Evolutionary conservation across 148 eudicot species (phyloP).

Genomic region (Chenopodium formosanum): DNA sequence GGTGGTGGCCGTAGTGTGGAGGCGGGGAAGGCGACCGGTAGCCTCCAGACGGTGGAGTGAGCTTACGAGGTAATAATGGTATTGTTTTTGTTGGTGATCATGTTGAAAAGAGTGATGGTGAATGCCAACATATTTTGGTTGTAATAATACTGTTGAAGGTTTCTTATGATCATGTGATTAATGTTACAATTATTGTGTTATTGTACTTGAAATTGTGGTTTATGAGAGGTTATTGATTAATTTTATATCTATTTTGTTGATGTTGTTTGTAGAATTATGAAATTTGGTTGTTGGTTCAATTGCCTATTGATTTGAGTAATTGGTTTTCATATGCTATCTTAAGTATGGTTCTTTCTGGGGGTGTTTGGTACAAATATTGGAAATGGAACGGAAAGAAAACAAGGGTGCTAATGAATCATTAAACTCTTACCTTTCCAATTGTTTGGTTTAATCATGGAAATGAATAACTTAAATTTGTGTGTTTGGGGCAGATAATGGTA

Average conservation of each 20-base stretch:
- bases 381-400: too few relatives aligned
- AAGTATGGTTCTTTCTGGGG: too few relatives aligned
- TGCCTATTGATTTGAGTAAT: not conserved
- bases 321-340: not conserved
- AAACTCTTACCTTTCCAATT: too few relatives aligned
- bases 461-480: too few relatives aligned
- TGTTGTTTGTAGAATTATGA: not conserved
- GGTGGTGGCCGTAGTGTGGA: conserved; percentile 1
- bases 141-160: not conserved
- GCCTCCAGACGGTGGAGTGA: conserved; percentile 6
- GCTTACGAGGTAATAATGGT: not conserved
- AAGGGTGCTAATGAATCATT: too few relatives aligned
- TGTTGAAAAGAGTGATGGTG: not conserved
- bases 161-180: not conserved
- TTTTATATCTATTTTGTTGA: not conserved
- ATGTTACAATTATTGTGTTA: not conserved
- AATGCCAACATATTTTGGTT: not conserved
- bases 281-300: not conserved
- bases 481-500: too few relatives aligned
- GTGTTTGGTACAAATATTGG: too few relatives aligned
- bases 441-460: too few relatives aligned
- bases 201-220: not conserved
- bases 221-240: not conserved
- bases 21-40: not conserved
- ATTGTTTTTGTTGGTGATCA: not conserved